A percentile compares a stretch with the other conserved stretches of the same genome.
Conservation (phyloP, 2,329 filamentous ascomycete genomes). For the Leptodontidium sp. region DNA sequence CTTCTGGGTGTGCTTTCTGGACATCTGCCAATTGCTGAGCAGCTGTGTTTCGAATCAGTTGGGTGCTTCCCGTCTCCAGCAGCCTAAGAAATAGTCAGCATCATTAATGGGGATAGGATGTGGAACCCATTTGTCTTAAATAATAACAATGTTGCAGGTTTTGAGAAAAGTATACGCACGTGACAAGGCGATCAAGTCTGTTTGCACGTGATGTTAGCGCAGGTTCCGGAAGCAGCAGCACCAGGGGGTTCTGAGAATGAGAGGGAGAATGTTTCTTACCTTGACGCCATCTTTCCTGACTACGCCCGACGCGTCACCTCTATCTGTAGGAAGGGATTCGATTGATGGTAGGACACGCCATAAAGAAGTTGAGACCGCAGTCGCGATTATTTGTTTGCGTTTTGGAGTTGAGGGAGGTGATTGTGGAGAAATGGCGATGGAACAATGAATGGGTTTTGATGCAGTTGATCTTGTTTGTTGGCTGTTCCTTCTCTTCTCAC, state of each 20-base stretch:
- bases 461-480: constrained; percentile 5
- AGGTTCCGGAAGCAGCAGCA: neutral
- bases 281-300: constrained; percentile 46
- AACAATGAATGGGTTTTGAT: constrained; percentile 5
- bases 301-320: constrained; percentile 36
- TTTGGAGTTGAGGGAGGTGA: neutral
- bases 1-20: constrained; percentile 97
- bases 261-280: constrained; percentile 41
- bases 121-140: neutral
- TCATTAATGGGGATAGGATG: neutral
- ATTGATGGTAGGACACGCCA: constrained; percentile 29
- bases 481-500: constrained; percentile 9
- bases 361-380: constrained; percentile 22
- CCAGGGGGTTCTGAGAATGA: neutral
- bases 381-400: constrained; percentile 4
- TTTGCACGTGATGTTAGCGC: constrained; percentile 40
- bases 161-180: constrained; percentile 66
- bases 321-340: constrained; percentile 35
- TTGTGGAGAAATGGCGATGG: neutral
- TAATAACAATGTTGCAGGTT: neutral
- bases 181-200: constrained; percentile 86
- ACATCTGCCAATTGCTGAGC: constrained; percentile 97
- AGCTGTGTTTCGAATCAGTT: constrained; percentile 94
- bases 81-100: constrained; percentile 63
- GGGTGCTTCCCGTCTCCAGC: constrained; percentile 96